Conservation (phyloP, 2,329 filamentous ascomycete genomes). For the Apiospora arundinis region DNA sequence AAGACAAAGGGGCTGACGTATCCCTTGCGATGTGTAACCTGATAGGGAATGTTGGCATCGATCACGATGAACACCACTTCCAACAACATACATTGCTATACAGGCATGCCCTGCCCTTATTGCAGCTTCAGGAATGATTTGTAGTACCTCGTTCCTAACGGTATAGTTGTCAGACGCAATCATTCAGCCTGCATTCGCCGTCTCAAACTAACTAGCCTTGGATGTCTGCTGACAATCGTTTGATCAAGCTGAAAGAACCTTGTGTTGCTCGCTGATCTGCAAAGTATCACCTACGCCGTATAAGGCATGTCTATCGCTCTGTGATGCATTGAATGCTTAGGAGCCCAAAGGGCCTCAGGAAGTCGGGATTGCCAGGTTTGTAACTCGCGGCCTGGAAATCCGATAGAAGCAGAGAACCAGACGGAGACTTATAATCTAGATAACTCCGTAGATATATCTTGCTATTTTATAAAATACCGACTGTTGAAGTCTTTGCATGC, state of each 20-base stretch:
- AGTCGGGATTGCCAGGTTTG: too few species aligned
- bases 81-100: not conserved
- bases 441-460: not conserved
- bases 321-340: not conserved
- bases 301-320: not conserved
- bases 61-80: not conserved
- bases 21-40: slow-evolving; percentile 3
- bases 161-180: not conserved
- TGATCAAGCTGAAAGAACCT: not conserved
- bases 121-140: not conserved
- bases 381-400: not conserved
- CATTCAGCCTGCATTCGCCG: not conserved
- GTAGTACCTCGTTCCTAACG: not conserved
- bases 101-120: not conserved
- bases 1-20: not conserved
- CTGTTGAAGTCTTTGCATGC: not conserved
- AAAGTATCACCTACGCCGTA: not conserved
- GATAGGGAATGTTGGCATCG: not conserved
- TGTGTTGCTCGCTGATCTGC: not conserved
- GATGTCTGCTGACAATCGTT: not conserved
- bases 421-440: not conserved
- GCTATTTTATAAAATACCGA: not conserved
- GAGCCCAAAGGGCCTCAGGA: not conserved
- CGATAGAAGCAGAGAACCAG: not conserved
- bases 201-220: not conserved